Percentiles rank a stretch among this genome's conserved stretches.
These are phyloP conservation scores for Vachellia pachyceras DNA, from an alignment of 306 rosid species.

Conservation along the genomic window DNA sequence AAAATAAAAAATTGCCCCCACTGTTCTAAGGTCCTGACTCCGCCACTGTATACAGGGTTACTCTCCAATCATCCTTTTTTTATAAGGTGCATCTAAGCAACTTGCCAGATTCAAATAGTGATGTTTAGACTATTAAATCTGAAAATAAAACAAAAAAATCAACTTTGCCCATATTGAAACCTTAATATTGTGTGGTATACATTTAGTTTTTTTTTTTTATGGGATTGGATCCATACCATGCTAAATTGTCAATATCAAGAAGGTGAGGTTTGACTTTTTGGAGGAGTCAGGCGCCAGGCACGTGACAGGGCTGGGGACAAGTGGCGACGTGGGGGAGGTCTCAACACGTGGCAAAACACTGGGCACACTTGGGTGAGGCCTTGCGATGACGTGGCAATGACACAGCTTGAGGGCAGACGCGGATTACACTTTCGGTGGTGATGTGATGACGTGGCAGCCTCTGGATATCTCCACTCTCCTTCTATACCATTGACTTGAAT, in stretches of 20 bases:
- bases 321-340: not conserved
- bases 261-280: slow-evolving; percentile 42
- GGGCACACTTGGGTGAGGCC: not conserved
- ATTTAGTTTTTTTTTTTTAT: not conserved
- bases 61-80: not conserved
- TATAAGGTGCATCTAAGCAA: not conserved
- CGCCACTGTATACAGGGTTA: too few species aligned
- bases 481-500: not conserved
- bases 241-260: not conserved
- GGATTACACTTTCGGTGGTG: slow-evolving; percentile 32
- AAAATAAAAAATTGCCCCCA: too few species aligned
- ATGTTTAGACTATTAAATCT: too few species aligned
- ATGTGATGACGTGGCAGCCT: slow-evolving; percentile 17
- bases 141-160: too few species aligned
- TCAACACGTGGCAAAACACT: not conserved
- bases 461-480: not conserved
- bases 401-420: not conserved
- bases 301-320: slow-evolving; percentile 20
- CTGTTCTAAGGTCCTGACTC: too few species aligned
- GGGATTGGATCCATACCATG: not conserved
- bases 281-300: slow-evolving; percentile 23
- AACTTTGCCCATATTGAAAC: not conserved
- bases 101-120: not conserved
- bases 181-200: not conserved
- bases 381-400: not conserved